Percentiles rank a stretch among this genome's conserved stretches.
phyloP scores from a whole-genome alignment of 2,329 filamentous ascomycete genomes.

The Elsinoe arachidis region DNA sequence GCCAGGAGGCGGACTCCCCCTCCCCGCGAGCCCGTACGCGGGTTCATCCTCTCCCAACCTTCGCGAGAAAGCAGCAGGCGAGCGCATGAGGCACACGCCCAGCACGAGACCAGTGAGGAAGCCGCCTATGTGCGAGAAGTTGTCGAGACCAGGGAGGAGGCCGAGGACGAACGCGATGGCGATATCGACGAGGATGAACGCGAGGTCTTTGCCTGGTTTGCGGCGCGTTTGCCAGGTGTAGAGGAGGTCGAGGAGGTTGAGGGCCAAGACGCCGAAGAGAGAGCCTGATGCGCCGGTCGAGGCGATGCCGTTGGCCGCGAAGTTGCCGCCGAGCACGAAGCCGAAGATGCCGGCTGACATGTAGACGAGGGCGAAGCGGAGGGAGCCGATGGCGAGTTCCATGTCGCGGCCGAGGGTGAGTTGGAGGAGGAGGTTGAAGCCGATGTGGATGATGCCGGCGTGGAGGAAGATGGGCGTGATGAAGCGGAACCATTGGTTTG shows the following conservation, averaged over 20 bases:
- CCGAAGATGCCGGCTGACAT: conserved; percentile 88
- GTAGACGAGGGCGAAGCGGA: conserved; percentile 86
- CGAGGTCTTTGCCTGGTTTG: conserved; percentile 71
- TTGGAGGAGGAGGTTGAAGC: conserved; percentile 89
- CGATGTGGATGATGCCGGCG: conserved; percentile 87
- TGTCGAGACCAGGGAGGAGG: conserved; percentile 84
- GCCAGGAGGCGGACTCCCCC: conserved; percentile 19
- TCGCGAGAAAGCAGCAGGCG: conserved; percentile 68
- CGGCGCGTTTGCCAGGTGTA: conserved; percentile 82
- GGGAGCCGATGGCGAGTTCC: conserved; percentile 77
- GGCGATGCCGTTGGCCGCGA: conserved; percentile 68
- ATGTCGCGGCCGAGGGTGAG: conserved; percentile 85
- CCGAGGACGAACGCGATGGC: conserved; percentile 86
- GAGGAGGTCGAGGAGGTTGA: conserved; percentile 78
- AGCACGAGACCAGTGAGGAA: conserved; percentile 86
- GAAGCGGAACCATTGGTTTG: conserved; percentile 96
- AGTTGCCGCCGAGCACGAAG: conserved; percentile 91
- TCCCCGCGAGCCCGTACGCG: conserved; percentile 61
- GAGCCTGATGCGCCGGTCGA: conserved; percentile 81
- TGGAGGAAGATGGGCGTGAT: conserved; percentile 94
- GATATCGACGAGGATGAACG: conserved; percentile 79
- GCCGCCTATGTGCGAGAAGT: conserved; percentile 94
- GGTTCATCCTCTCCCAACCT: conserved; percentile 61
- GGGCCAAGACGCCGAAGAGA: conserved; percentile 83
- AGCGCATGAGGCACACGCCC: conserved; percentile 80